Conservation (phyloP, 1,139 yeast species). For the Geotrichum carabidarum region DNA sequence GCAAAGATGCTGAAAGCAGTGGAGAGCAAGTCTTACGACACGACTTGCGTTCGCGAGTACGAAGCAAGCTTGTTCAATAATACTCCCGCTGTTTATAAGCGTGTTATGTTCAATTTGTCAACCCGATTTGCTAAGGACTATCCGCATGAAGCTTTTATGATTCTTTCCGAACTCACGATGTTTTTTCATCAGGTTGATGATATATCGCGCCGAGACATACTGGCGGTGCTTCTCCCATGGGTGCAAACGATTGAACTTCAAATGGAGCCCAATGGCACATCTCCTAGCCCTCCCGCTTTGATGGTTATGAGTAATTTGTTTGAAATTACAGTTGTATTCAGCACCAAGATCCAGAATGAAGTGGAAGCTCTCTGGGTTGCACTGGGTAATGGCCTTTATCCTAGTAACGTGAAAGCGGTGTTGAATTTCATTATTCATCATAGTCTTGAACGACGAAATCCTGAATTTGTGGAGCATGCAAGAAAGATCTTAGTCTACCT, state of each 20-base stretch:
- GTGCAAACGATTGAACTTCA: constrained; percentile 69
- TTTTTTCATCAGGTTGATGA: constrained; percentile 60
- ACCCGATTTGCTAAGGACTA: constrained; percentile 55
- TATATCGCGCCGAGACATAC: constrained; percentile 64
- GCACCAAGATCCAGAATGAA: constrained; percentile 71
- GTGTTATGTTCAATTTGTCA: constrained; percentile 67
- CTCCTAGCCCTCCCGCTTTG: constrained; percentile 36
- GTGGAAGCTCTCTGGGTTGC: constrained; percentile 96
- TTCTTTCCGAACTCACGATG: constrained; percentile 69
- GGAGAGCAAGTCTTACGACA: constrained; percentile 50
- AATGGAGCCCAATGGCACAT: constrained; percentile 43
- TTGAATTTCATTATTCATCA: constrained; percentile 64
- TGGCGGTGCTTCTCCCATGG: constrained; percentile 86
- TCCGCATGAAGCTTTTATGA: constrained; percentile 53
- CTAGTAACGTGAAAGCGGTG: constrained; percentile 65
- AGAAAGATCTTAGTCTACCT: constrained; percentile 77
- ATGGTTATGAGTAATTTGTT: constrained; percentile 81
- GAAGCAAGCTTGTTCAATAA: constrained; percentile 60
- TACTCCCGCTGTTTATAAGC: constrained; percentile 69
- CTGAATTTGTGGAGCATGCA: constrained; percentile 70
- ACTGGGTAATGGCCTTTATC: constrained; percentile 63
- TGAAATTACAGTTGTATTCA: constrained; percentile 76
- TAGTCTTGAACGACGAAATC: constrained; percentile 66
- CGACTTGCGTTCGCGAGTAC: constrained; percentile 46
- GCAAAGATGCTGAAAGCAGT: constrained; percentile 52